Evolutionary conservation across 2,329 filamentous ascomycete species (phyloP).

Genomic region (Periconia sp.): DNA sequence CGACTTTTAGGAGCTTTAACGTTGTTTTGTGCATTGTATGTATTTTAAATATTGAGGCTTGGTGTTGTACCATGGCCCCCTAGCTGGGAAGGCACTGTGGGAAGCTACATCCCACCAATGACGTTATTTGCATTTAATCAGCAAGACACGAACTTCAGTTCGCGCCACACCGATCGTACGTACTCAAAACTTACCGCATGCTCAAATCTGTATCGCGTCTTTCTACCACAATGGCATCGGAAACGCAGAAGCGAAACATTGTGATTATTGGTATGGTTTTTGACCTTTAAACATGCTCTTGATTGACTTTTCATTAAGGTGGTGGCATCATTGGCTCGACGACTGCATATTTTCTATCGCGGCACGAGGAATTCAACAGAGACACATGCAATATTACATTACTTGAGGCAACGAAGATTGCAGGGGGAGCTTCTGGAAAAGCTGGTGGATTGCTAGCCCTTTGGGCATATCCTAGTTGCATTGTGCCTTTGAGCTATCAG

Average conservation of each 20-base stretch:
- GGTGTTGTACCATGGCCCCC: too few species aligned
- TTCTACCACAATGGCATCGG: slow-evolving; percentile 29
- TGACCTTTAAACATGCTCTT: neutral
- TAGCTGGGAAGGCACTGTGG: too few species aligned
- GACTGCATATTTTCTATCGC: slow-evolving; percentile 88
- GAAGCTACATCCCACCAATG: too few species aligned
- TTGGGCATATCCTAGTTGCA: slow-evolving; percentile 86
- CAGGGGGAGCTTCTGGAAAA: slow-evolving; percentile 92
- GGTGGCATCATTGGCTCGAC: slow-evolving; percentile 93
- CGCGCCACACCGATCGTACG: neutral
- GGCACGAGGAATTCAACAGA: slow-evolving; percentile 81
- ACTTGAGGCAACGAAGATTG: slow-evolving; percentile 83
- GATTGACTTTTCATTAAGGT: slow-evolving; percentile 56
- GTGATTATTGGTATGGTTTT: slow-evolving; percentile 43
- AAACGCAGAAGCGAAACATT: slow-evolving; percentile 37
- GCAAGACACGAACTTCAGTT: neutral
- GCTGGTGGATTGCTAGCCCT: slow-evolving; percentile 87
- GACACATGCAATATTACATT: slow-evolving; percentile 79
- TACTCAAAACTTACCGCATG: slow-evolving; percentile 19
- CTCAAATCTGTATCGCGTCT: slow-evolving; percentile 23
- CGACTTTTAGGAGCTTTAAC: slow-evolving; percentile 18
- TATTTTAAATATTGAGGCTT: too few species aligned
- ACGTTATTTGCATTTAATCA: neutral
- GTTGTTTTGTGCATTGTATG: too few species aligned
- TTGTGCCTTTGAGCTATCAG: slow-evolving; percentile 85